A percentile compares a stretch with the other conserved stretches of the same genome.
Evolutionary conservation across 345 rosid species (phyloP).

Genomic region (Conringia planisiliqua): DNA sequence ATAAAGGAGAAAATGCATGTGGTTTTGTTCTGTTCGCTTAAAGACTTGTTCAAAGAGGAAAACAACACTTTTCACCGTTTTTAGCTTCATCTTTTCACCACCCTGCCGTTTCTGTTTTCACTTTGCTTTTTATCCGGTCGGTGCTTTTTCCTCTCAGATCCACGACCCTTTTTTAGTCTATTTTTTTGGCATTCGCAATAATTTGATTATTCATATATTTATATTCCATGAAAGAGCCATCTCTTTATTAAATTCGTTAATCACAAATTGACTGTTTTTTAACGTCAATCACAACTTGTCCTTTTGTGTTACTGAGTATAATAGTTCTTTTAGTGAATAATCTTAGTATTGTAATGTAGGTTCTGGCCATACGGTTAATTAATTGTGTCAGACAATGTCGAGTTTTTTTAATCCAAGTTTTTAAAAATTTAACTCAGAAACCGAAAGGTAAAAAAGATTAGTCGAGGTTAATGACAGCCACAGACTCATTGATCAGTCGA

Average conservation of each 20-base stretch:
- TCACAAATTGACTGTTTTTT: not conserved
- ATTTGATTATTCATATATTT: not conserved
- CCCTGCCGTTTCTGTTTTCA: slow-evolving; percentile 8
- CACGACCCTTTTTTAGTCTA: not conserved
- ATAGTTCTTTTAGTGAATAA: not conserved
- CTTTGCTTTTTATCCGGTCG: too few relatives aligned
- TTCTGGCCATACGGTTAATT: slow-evolving; percentile 21
- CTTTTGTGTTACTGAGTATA: not conserved
- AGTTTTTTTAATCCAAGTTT: not conserved
- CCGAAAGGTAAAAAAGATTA: slow-evolving; percentile 12
- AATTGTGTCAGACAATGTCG: slow-evolving; percentile 18
- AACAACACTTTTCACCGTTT: slow-evolving; percentile 22
- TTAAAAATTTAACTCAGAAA: not conserved
- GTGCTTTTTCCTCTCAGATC: not conserved
- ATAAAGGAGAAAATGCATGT: slow-evolving; percentile 4
- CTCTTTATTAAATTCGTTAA: not conserved
- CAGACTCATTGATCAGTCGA: slow-evolving; percentile 3
- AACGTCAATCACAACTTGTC: not conserved
- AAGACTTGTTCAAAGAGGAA: not conserved
- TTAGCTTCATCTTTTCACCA: not conserved
- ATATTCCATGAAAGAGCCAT: not conserved
- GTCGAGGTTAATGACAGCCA: slow-evolving; percentile 7
- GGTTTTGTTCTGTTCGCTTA: slow-evolving; percentile 1
- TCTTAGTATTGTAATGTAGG: slow-evolving; percentile 4
- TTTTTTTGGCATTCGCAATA: too few relatives aligned